Percentiles rank a stretch among this genome's conserved stretches.
These are phyloP conservation scores for Collybia nuda DNA, from an alignment of 768 basidiomycete genomes.

Conservation along the genomic window DNA sequence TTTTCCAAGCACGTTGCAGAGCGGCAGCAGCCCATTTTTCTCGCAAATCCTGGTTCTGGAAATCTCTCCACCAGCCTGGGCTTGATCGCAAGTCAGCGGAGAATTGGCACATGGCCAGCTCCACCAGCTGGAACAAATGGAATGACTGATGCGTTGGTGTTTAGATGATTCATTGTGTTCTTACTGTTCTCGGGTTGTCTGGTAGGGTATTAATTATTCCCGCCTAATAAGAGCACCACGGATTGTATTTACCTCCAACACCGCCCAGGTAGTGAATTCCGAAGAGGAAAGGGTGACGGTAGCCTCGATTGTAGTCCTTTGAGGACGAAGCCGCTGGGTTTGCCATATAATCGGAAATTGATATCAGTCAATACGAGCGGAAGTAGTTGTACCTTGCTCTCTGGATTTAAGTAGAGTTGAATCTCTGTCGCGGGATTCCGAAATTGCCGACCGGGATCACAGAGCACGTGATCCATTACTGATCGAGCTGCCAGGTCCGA, in stretches of 20 bases:
- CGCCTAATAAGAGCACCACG: neutral
- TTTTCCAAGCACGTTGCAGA: slow-evolving; percentile 24
- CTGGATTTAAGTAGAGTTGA: too few relatives aligned
- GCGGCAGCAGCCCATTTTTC: slow-evolving; percentile 31
- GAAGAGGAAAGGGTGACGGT: slow-evolving; percentile 50
- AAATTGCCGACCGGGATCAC: neutral
- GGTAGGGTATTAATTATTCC: neutral
- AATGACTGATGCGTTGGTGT: neutral
- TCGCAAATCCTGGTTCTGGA: slow-evolving; percentile 22
- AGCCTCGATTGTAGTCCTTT: slow-evolving; percentile 33
- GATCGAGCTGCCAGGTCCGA: neutral
- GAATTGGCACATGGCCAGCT: slow-evolving; percentile 49
- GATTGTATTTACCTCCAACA: slow-evolving; percentile 42
- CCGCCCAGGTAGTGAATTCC: slow-evolving; percentile 42
- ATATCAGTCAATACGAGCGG: neutral
- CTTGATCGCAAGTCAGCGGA: slow-evolving; percentile 42
- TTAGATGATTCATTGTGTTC: slow-evolving; percentile 5
- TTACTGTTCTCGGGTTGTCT: slow-evolving; percentile 52
- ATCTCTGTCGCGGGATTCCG: too few relatives aligned
- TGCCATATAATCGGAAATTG: neutral
- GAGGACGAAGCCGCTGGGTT: neutral
- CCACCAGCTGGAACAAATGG: slow-evolving; percentile 32
- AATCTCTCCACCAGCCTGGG: slow-evolving; percentile 39
- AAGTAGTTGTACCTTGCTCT: too few relatives aligned
- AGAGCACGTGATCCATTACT: neutral